phyloP scores from a whole-genome alignment of 2,329 filamentous ascomycete species.

The Pyrenophora seminiperda region DNA sequence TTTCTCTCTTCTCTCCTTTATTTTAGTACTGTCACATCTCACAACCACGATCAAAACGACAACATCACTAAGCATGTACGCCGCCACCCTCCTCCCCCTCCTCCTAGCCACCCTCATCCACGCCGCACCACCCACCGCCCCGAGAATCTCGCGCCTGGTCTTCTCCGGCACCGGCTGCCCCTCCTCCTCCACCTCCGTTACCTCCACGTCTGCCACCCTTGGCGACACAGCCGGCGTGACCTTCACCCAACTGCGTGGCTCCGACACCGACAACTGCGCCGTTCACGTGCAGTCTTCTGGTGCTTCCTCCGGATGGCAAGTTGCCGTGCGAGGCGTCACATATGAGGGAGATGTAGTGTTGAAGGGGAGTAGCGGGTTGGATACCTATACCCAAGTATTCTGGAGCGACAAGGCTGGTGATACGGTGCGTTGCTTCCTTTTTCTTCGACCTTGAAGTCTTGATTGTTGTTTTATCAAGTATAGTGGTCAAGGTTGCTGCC shows the following conservation, averaged over 20 bases:
- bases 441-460: too few species aligned
- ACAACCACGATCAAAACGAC: neutral
- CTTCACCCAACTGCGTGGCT: slow-evolving; percentile 33
- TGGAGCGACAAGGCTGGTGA: slow-evolving; percentile 39
- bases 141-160: slow-evolving; percentile 31
- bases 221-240: slow-evolving; percentile 31
- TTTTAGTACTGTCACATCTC: too few species aligned
- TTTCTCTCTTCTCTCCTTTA: neutral
- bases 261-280: slow-evolving; percentile 37
- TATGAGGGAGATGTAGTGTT: slow-evolving; percentile 33
- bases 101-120: slow-evolving; percentile 19
- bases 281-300: slow-evolving; percentile 37
- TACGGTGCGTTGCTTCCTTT: slow-evolving; percentile 28
- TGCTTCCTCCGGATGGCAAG: slow-evolving; percentile 36
- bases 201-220: slow-evolving; percentile 18
- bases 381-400: slow-evolving; percentile 33
- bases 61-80: slow-evolving; percentile 16
- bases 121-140: slow-evolving; percentile 28
- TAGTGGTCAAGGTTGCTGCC: too few species aligned
- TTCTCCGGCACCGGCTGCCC: slow-evolving; percentile 39
- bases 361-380: slow-evolving; percentile 29
- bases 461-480: neutral
- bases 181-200: slow-evolving; percentile 32
- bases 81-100: slow-evolving; percentile 20
- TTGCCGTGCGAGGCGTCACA: slow-evolving; percentile 32